A percentile compares a stretch with the other conserved stretches of the same genome.
Evolutionary conservation across 176 grass and related monocot species (phyloP).

Genomic region (Saccharum spontaneum): DNA sequence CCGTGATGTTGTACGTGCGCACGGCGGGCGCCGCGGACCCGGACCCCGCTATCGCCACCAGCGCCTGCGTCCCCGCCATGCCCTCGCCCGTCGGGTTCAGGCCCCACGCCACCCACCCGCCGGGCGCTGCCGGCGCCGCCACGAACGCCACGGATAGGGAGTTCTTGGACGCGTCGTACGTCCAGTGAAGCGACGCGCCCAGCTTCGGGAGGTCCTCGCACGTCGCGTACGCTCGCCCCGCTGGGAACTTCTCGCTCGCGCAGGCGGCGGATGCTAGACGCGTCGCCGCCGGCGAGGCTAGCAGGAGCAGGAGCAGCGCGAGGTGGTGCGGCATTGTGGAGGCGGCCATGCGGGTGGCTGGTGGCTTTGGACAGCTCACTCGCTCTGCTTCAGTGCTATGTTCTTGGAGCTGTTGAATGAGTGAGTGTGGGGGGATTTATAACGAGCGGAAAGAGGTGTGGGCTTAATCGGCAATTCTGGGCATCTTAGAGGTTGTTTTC

Average conservation of each 20-base stretch:
- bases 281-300: neutral
- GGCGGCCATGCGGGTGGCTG: neutral
- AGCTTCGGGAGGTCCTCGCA: constrained; percentile 70
- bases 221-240: constrained; percentile 30
- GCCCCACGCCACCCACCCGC: constrained; percentile 74
- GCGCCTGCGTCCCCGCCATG: constrained; percentile 70
- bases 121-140: constrained; percentile 37
- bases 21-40: constrained; percentile 7
- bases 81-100: constrained; percentile 64
- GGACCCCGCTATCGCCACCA: constrained; percentile 43
- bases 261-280: constrained; percentile 14
- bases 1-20: constrained; percentile 63
- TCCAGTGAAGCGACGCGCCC: constrained; percentile 64
- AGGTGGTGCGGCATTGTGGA: constrained; percentile 13
- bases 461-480: neutral
- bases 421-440: neutral
- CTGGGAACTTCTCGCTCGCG: constrained; percentile 51
- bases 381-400: neutral
- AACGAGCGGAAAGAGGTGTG: neutral
- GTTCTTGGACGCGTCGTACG: constrained; percentile 40
- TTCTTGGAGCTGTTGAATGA: neutral
- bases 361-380: neutral
- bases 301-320: constrained; percentile 34
- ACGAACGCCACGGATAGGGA: constrained; percentile 64
- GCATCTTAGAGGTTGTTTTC: neutral